Base-by-base conservation (phyloP, 805 yeast species). In the Jamesozyma hellenica region DNA sequence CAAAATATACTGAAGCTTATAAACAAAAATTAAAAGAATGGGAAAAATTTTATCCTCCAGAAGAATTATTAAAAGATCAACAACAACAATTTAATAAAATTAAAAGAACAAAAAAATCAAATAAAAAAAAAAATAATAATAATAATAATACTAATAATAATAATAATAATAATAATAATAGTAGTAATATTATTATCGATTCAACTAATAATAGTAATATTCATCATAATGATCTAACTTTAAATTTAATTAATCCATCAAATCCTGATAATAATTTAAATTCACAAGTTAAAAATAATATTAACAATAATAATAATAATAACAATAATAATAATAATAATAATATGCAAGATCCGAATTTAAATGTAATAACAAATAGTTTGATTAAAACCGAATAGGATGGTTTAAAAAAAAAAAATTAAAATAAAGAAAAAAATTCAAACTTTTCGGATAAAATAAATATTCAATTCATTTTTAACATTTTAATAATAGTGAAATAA, bases 21-120 rank as follows among this genome's bases (percentile, higher is more conserved):
- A 63, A 63, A 45, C 49, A 39, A 28, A 55, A 60, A 44, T 54
- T 60, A 34, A 63, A 60, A 42, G 61, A 58, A 40, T 66, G 68
- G 67, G 66, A 63, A 48, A 56, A 59, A 27, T 52, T 56, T 36
- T 56, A 58, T 40, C 60, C 62, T 13, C 52, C 57, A 23, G 61
- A 57, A 30, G 44, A 50, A 19, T 50, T 28, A 8, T 16, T 33
- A 15, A 38, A 38, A 34, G 12, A 7, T 33, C 36, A 38, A 33
- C n/a, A 17, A 16, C 10, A 28, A 2, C 26, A 36, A 16, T 19
- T 21, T 14, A 29, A 29, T 12, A 47, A 45, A 37, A 38, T 35
- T 16, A 29, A 35, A 14, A 33, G 34, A 19, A 28, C 14, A 7
- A 26, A 19, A 11, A 32, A 25, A 11, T 16, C 12, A 16, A 23